A percentile compares a stretch with the other conserved stretches of the same genome.
Conservation (phyloP, 495 filamentous ascomycete genomes). For the Astrothelium subdiscretum region DNA sequence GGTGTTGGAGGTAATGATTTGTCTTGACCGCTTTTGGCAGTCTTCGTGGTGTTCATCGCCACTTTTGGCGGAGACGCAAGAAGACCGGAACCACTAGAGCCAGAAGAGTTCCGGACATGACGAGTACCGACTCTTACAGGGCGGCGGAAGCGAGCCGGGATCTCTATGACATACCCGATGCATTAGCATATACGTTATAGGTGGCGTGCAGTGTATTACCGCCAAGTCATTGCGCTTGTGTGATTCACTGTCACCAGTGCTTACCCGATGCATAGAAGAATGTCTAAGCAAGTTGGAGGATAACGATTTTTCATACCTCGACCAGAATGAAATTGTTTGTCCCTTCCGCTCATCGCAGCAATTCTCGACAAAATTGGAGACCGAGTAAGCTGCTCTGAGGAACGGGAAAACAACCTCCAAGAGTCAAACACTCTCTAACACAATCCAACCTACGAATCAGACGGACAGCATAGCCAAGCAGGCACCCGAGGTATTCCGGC, state of each 20-base stretch:
- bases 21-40: not conserved
- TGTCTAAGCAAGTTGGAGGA: not conserved
- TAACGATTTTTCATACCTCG: not conserved
- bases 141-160: not conserved
- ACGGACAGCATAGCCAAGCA: too few species aligned
- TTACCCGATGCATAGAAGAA: not conserved
- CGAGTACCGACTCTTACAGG: not conserved
- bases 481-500: not conserved
- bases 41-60: not conserved
- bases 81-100: not conserved
- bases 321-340: not conserved
- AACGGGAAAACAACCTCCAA: too few species aligned
- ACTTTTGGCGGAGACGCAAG: not conserved
- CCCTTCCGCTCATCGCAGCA: not conserved
- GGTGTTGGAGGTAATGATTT: not conserved
- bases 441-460: too few species aligned
- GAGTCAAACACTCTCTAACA: not conserved
- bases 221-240: too few species aligned
- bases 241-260: too few species aligned
- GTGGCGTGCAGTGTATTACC: too few species aligned
- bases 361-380: not conserved
- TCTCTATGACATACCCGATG: not conserved
- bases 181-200: too few species aligned
- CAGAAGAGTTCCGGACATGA: not conserved
- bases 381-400: too few species aligned